phyloP scores from a whole-genome alignment of 768 basidiomycete species.

The Xerocomus brunneocitrinus region DNA sequence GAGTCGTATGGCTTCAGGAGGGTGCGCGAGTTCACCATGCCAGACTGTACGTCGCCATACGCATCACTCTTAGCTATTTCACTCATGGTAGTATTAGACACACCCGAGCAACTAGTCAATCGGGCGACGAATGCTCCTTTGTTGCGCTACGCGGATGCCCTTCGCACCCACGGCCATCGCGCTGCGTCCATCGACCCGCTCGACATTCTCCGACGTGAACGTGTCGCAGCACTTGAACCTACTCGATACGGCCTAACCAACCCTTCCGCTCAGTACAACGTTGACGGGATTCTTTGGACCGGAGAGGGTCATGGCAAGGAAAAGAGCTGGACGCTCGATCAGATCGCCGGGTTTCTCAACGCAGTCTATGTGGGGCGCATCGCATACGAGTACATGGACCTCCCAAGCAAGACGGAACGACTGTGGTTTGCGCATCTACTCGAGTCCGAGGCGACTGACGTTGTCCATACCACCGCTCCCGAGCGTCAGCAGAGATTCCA shows the following conservation, averaged over 20 bases:
- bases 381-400: constrained; percentile 92
- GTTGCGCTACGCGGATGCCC: constrained; percentile 83
- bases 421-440: constrained; percentile 87
- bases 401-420: constrained; percentile 78
- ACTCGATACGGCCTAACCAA: constrained; percentile 69
- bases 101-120: constrained; percentile 58
- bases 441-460: constrained; percentile 46
- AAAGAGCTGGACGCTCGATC: constrained; percentile 60
- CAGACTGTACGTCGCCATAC: constrained; percentile 56
- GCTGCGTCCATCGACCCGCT: constrained; percentile 85
- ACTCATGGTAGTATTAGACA: constrained; percentile 42
- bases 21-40: constrained; percentile 54
- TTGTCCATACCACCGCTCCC: constrained; percentile 27
- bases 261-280: constrained; percentile 51
- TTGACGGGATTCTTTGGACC: constrained; percentile 83
- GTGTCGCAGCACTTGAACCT: constrained; percentile 71
- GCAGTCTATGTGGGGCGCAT: constrained; percentile 78
- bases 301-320: constrained; percentile 21
- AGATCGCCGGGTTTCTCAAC: constrained; percentile 68
- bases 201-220: constrained; percentile 81
- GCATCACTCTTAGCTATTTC: not conserved
- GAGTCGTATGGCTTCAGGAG: constrained; percentile 77
- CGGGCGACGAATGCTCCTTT: constrained; percentile 70
- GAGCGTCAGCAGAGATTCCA: constrained; percentile 56
- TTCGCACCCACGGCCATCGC: constrained; percentile 81